A percentile compares a stretch with the other conserved stretches of the same genome.
Evolutionary conservation across 2,329 filamentous ascomycete species (phyloP).

Genomic region (Phyllosticta citriasiana): DNA sequence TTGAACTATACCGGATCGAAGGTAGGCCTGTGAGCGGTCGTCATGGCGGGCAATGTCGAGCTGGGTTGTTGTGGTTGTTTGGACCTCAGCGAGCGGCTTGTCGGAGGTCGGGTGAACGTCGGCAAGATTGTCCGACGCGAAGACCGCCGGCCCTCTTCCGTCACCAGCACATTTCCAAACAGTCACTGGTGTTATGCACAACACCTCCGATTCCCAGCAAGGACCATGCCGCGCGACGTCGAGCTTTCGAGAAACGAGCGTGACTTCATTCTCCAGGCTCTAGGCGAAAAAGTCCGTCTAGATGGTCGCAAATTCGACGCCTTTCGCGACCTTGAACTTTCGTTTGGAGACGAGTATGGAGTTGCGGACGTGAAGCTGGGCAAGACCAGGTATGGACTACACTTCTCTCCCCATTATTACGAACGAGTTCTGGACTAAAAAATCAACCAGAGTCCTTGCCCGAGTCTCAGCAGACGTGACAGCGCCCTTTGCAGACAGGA

Average conservation of each 20-base stretch:
- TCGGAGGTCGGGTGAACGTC: not conserved
- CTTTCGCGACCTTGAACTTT: slow-evolving; percentile 66
- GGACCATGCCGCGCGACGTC: slow-evolving; percentile 76
- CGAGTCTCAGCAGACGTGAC: slow-evolving; percentile 83
- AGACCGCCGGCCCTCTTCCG: not conserved
- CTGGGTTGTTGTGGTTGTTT: not conserved
- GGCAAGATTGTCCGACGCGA: slow-evolving; percentile 4
- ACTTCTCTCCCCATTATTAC: not conserved
- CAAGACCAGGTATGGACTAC: slow-evolving; percentile 65
- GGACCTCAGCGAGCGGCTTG: not conserved
- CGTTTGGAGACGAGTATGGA: slow-evolving; percentile 85
- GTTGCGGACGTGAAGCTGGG: slow-evolving; percentile 79
- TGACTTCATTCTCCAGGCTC: slow-evolving; percentile 72
- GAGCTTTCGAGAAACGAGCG: slow-evolving; percentile 85
- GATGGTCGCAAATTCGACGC: slow-evolving; percentile 76
- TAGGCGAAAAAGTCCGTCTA: slow-evolving; percentile 69
- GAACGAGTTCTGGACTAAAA: slow-evolving; percentile 13
- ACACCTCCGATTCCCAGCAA: slow-evolving; percentile 15
- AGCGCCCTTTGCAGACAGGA: slow-evolving; percentile 74
- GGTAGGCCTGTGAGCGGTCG: slow-evolving; percentile 67
- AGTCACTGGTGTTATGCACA: not conserved
- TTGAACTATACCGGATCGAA: slow-evolving; percentile 70
- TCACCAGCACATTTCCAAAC: not conserved
- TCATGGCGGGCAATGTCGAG: slow-evolving; percentile 26
- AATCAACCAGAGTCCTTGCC: slow-evolving; percentile 56